phyloP scores from a whole-genome alignment of 2,329 filamentous ascomycete genomes.

The Cladosporium sp. region DNA sequence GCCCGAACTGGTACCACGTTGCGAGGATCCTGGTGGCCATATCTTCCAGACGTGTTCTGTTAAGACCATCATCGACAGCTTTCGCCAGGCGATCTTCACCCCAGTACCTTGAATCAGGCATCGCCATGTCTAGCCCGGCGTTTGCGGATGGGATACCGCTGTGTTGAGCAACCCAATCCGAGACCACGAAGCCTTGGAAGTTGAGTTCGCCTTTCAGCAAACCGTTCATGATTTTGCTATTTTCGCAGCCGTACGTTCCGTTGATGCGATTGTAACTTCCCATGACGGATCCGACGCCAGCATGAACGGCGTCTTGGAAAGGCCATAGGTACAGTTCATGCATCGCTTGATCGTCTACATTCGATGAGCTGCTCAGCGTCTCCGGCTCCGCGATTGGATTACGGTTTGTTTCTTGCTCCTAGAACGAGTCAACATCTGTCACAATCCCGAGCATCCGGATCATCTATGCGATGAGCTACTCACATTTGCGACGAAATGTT shows the following conservation, averaged over 20 bases:
- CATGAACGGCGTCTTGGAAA: slow-evolving; percentile 46
- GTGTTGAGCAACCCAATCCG: slow-evolving; percentile 63
- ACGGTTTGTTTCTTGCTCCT: slow-evolving; percentile 48
- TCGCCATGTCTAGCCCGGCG: slow-evolving; percentile 63
- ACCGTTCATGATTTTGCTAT: slow-evolving; percentile 63
- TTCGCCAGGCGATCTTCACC: slow-evolving; percentile 42
- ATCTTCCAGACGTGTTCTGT: slow-evolving; percentile 53
- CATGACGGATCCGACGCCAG: slow-evolving; percentile 43
- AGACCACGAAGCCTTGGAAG: slow-evolving; percentile 67
- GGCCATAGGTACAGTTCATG: slow-evolving; percentile 65
- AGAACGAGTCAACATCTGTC: neutral
- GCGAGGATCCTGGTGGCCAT: slow-evolving; percentile 54
- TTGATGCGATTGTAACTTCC: slow-evolving; percentile 33
- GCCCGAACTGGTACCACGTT: slow-evolving; percentile 53
- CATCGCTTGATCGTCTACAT: slow-evolving; percentile 58
- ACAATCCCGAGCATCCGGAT: neutral
- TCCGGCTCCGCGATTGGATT: slow-evolving; percentile 31
- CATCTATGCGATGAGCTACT: neutral
- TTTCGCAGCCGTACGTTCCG: slow-evolving; percentile 58
- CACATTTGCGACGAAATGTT: slow-evolving; percentile 52
- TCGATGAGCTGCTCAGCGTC: slow-evolving; percentile 38
- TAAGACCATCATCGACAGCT: slow-evolving; percentile 57
- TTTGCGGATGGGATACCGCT: slow-evolving; percentile 56
- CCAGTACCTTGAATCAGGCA: slow-evolving; percentile 48
- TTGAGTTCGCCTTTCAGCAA: slow-evolving; percentile 69